Base-by-base conservation (phyloP, 352 stramenopile species). In the Pythium aquatile region DNA sequence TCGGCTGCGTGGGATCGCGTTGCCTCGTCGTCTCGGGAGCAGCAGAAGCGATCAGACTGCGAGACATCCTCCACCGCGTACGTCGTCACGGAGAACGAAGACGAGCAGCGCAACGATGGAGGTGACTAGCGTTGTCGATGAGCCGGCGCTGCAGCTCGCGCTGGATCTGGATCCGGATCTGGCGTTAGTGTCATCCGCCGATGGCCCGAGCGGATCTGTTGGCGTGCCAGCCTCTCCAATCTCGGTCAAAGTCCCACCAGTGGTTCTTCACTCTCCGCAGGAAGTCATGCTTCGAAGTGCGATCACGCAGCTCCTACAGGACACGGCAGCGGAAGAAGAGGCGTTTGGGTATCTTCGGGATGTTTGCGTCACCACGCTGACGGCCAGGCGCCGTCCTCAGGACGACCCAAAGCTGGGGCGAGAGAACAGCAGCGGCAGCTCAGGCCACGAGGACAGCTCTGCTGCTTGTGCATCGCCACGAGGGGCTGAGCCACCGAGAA, bases 281-380 rank as follows among this genome's bases (percentile, higher is more conserved):
- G 71, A 79, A 28, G 58, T 63, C 2, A 63, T 78, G 40, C 70
- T 93, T 59, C 74, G 79, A 14, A 77, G 66, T 20, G 75, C 70
- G 7, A 67, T 93, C 20, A 68, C 70, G 29, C 66, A 69, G 26
- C 63, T 93, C 40, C 72, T 91, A 8, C 76, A 89, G 32, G 76
- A 87, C 42, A 84, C 76, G 8, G 61, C 60, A 26, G 58, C 32
- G 4, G 79, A 92, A 33, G 70, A 77, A 20, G 72, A 84, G 2
- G 72, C 78, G 40, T 71, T 84, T 28, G 63, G 65, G 55, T 76
- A 76, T 46, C 59, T 93, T n/a, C 81, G 81, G 26, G 81, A 93
- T 39, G 67, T 91, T n/a, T 93, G 85, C 51, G 69, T 71, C 9
- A 69, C 84, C 47, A 90, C 83, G 13, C 57, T 91, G 1, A 16